Evolutionary conservation across 2,329 filamentous ascomycete species (phyloP).

Genomic region (Dactylellina parvicollis): DNA sequence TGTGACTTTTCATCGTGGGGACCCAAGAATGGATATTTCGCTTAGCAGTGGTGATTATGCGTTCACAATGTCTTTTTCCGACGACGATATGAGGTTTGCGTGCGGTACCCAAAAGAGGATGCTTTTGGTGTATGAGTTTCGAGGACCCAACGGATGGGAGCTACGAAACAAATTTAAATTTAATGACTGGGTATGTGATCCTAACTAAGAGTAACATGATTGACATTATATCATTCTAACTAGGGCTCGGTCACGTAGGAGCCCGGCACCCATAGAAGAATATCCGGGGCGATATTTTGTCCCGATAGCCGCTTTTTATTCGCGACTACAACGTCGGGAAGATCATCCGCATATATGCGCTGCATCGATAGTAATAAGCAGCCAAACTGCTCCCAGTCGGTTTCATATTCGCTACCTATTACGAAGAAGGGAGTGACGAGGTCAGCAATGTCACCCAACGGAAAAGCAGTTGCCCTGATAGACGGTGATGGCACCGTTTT

Average conservation of each 20-base stretch:
- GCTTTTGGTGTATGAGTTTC: constrained; percentile 42
- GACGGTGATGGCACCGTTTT: constrained; percentile 45
- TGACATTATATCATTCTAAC: constrained; percentile 21
- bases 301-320: constrained; percentile 46
- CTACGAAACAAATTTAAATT: constrained; percentile 51
- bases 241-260: constrained; percentile 18
- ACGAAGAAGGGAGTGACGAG: constrained; percentile 46
- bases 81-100: constrained; percentile 45
- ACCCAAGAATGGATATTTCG: constrained; percentile 41
- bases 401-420: constrained; percentile 46
- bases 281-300: constrained; percentile 44
- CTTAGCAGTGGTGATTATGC: constrained; percentile 42
- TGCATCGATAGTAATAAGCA: constrained; percentile 48
- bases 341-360: constrained; percentile 47
- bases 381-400: constrained; percentile 34
- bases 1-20: constrained; percentile 37
- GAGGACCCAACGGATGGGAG: constrained; percentile 35
- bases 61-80: constrained; percentile 49
- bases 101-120: constrained; percentile 51
- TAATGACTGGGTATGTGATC: constrained; percentile 38
- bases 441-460: constrained; percentile 43
- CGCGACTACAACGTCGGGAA: constrained; percentile 46
- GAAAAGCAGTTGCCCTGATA: constrained; percentile 42
- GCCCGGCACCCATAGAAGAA: constrained; percentile 48
- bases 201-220: background rate